Evolutionary conservation across 2,329 filamentous ascomycete genomes (phyloP), one percentile per base, ranked within the genome.

Genomic region (Fusarium subtropicale): DNA sequence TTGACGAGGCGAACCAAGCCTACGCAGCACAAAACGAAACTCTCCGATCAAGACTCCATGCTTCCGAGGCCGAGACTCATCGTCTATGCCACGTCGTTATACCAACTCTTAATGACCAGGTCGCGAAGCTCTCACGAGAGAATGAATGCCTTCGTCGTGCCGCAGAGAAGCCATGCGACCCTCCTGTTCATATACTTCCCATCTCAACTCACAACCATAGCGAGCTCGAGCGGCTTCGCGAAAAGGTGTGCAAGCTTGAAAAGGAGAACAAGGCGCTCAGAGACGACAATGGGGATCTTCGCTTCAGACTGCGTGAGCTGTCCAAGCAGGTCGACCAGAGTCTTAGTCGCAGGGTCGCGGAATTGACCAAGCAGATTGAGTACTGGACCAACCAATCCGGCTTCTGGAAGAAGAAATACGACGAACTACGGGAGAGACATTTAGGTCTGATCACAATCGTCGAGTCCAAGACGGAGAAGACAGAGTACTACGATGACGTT

Each of bases 71-170:
- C 30, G 81, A 83, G 34, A 71, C 75, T 28, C 76, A 79, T 36
- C 75, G 77, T 26, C 72, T 81, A 7, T 59, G 68, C 28, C 72
- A 76, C 26, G 72, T 75, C 62, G 74, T 78, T 60, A 69, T 81
- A 8, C 78, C 79, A 1, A 71, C 79, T 41, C 77, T 84, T 3
- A 76, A 81, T 61, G 74, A 72, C n/a, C 77, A 81, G 60, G 75
- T 82, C 55, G 73, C 71, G 34, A 66, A 74, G 12, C 78, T 84
- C 7, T 66, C 72, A 4, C 76, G 76, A 18, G 81, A 84, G 33
- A 83, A 83, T 66, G 73, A 76, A 18, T 74, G 76, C 10, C 76
- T 85, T 7, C 78, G 81, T 15, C 77, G 76, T n/a, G 76, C 77
- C 9, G 64, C 79, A 38, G 80, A 82, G 31, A 76, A 71, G 30